Percentiles rank a stretch among this genome's conserved stretches.
phyloP scores from a whole-genome alignment of 2,329 filamentous ascomycete species.

The Diaporthe sp. region DNA sequence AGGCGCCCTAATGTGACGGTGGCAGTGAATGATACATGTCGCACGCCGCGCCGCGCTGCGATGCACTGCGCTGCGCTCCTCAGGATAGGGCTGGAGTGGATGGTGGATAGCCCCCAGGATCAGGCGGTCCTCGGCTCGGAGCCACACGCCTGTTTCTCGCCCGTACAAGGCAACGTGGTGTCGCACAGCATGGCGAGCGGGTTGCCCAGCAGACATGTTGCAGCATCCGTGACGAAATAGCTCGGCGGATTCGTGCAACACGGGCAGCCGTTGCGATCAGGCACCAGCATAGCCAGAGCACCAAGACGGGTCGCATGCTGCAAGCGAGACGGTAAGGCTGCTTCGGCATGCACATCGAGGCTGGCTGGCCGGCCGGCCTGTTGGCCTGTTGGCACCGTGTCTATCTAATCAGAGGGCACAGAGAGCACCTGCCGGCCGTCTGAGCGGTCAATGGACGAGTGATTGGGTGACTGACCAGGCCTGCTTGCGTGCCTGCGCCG shows the following conservation, averaged over 20 bases:
- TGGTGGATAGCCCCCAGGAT: constrained; percentile 28
- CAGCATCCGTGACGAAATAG: constrained; percentile 9
- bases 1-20: constrained; percentile 35
- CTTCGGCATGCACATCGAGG: constrained; percentile 1
- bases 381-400: neutral
- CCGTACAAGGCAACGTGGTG: constrained; percentile 33
- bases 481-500: constrained; percentile 18
- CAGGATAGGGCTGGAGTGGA: constrained; percentile 33
- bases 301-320: constrained; percentile 14
- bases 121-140: constrained; percentile 19
- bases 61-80: constrained; percentile 11
- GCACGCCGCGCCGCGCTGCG: neutral
- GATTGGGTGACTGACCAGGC: neutral
- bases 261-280: constrained; percentile 35
- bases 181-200: constrained; percentile 30
- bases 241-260: constrained; percentile 34
- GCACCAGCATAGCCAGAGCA: constrained; percentile 28
- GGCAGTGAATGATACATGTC: constrained; percentile 29
- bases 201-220: constrained; percentile 21
- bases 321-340: constrained; percentile 29
- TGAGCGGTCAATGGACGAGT: neutral
- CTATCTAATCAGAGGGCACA: neutral
- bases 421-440: constrained; percentile 7
- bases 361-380: neutral
- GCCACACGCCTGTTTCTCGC: constrained; percentile 4